Evolutionary conservation across 1,139 yeast genomes (phyloP), one percentile per base, ranked within the genome.

Genomic region (Candida glucosophila): DNA sequence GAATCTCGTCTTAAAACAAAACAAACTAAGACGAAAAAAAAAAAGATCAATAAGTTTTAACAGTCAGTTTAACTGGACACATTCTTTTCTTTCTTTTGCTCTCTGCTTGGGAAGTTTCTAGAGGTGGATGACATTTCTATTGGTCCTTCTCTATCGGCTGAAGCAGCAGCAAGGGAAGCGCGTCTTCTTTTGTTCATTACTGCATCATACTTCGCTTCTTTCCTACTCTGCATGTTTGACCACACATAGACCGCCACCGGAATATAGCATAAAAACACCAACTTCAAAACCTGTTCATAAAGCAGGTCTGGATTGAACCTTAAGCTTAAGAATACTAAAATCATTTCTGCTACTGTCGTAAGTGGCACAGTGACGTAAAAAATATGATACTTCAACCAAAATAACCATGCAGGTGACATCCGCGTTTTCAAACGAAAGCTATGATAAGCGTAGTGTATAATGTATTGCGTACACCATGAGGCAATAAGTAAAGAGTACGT

Each of bases 251-350:
- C 60, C 1, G 53, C 61, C 5, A 54, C 35, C 2, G 70, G 70
- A 8, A 61, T 40, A 34, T 63, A 63, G 3, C 40, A 29, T 31
- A 61, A 38, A 19, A 63, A 42, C 2, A 46, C 44, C 1, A 31
- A 36, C 37, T 57, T 49, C 19, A 58, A 34, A 1, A 43, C 30
- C 15, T 40, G 22, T 25, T 58, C 66, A 29, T 52, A 40, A 28
- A 39, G 25, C 43, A 45, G 47, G n/a, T 58, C 66, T 5, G 53
- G 50, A 5, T 59, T 64, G 33, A 61, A 61, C 19, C 58, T 64
- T 27, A 73, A 51, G 29, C 73, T 61, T 31, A 75, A 51, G 34
- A 76, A 65, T 6, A 70, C 39, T 30, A 73, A 46, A n/a, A 61
- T 49, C 54, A 73, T 62, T 43, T 77, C 83, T 22, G 75, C 57